A percentile compares a stretch with the other conserved stretches of the same genome.
phyloP scores from a whole-genome alignment of 345 rosid genomes.

The Cardamine occulta region DNA sequence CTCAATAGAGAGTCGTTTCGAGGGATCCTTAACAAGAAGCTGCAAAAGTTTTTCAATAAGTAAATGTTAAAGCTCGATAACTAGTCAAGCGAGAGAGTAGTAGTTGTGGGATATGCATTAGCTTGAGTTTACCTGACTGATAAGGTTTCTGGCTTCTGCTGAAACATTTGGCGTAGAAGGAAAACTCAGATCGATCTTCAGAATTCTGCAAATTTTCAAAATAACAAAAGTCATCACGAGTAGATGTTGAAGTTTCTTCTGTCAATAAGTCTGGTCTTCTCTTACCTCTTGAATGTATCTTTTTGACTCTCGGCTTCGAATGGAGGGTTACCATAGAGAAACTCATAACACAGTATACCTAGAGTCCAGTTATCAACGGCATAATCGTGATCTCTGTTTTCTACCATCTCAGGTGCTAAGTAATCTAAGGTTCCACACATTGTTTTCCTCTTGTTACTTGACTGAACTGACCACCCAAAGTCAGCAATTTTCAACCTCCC shows the following conservation, averaged over 20 bases:
- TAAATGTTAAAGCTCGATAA: constrained; percentile 1
- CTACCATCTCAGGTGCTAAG: constrained; percentile 97
- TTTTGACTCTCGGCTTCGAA: constrained; percentile 88
- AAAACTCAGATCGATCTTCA: constrained; percentile 76
- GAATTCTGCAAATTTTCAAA: constrained; percentile 59
- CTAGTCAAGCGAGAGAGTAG: constrained; percentile 22
- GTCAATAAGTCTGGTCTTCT: not conserved
- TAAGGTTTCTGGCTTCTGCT: constrained; percentile 73
- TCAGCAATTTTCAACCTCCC: constrained; percentile 94
- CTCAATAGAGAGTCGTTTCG: constrained; percentile 75
- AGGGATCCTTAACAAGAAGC: constrained; percentile 90
- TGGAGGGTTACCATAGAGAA: constrained; percentile 90
- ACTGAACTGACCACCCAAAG: constrained; percentile 99
- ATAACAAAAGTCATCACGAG: not conserved
- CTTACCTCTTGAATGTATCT: constrained; percentile 80
- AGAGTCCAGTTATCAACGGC: constrained; percentile 98
- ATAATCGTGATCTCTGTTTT: constrained; percentile 81
- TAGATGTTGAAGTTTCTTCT: not conserved
- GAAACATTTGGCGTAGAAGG: constrained; percentile 69
- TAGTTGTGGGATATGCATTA: not conserved
- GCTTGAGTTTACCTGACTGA: constrained; percentile 52
- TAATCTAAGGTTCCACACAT: constrained; percentile 98
- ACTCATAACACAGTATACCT: constrained; percentile 91
- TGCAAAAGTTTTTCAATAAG: constrained; percentile 46
- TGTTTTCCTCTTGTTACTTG: constrained; percentile 82